phyloP scores from a whole-genome alignment of 768 basidiomycete species.

The Pulveroboletus sp. region DNA sequence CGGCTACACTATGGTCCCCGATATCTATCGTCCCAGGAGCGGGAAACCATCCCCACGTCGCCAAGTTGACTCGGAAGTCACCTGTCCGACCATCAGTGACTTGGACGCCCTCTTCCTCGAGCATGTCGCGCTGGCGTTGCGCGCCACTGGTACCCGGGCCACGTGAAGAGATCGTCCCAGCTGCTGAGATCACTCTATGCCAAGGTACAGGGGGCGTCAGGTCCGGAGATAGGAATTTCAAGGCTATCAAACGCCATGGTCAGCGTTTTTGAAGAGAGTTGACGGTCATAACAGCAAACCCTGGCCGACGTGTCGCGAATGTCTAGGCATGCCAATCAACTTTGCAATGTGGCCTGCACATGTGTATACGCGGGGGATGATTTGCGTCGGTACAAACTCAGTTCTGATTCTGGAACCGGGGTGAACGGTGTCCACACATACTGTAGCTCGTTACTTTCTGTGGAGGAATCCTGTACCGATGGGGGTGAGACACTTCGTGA shows the following conservation, averaged over 20 bases:
- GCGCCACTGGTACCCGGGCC: slow-evolving; percentile 82
- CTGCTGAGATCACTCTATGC: slow-evolving; percentile 70
- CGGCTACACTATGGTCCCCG: slow-evolving; percentile 2
- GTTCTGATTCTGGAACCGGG: not conserved
- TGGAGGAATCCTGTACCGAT: slow-evolving; percentile 46
- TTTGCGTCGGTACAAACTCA: not conserved
- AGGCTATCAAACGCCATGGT: slow-evolving; percentile 41
- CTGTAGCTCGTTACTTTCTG: slow-evolving; percentile 75
- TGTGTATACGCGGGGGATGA: not conserved
- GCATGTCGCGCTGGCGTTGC: slow-evolving; percentile 63
- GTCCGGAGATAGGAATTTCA: slow-evolving; percentile 64
- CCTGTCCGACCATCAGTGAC: slow-evolving; percentile 55
- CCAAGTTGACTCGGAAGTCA: slow-evolving; percentile 54
- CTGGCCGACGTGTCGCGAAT: slow-evolving; percentile 81
- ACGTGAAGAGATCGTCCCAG: slow-evolving; percentile 74
- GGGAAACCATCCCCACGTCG: slow-evolving; percentile 67
- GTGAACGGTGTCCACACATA: slow-evolving; percentile 21
- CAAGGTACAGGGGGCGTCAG: slow-evolving; percentile 69
- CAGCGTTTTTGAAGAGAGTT: not conserved
- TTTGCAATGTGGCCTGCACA: slow-evolving; percentile 70
- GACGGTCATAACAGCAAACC: slow-evolving; percentile 37
- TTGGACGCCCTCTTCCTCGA: slow-evolving; percentile 80
- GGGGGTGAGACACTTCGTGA: slow-evolving; percentile 1
- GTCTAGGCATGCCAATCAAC: slow-evolving; percentile 71
- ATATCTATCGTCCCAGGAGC: slow-evolving; percentile 22